phyloP scores from a whole-genome alignment of 2,329 filamentous ascomycete species.

The Myriosclerotinia duriaeana region DNA sequence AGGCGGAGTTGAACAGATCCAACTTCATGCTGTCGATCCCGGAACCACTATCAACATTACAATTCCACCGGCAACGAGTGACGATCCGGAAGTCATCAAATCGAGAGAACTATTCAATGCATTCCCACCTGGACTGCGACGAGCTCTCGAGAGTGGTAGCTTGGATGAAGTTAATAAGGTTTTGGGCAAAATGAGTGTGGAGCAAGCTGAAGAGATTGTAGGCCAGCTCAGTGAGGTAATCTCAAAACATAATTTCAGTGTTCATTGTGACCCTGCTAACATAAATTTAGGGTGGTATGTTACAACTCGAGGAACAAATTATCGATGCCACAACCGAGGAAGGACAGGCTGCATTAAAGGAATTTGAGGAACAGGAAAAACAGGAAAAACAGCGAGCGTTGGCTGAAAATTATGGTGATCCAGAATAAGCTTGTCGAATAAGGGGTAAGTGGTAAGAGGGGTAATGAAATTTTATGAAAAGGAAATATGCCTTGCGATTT shows the following conservation, averaged over 20 bases:
- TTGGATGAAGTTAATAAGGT: conserved; percentile 88
- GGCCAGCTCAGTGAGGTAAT: conserved; percentile 71
- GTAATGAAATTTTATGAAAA: conserved; percentile 1
- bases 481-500: background rate
- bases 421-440: conserved; percentile 36
- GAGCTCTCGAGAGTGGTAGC: conserved; percentile 82
- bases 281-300: conserved; percentile 65
- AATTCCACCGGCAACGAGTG: conserved; percentile 68
- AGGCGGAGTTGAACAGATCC: conserved; percentile 88
- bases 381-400: conserved; percentile 44
- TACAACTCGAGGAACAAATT: conserved; percentile 88
- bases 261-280: conserved; percentile 11
- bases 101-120: conserved; percentile 76
- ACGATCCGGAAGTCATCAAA: conserved; percentile 62
- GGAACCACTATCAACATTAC: conserved; percentile 87
- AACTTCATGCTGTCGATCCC: conserved; percentile 93
- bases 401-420: conserved; percentile 40
- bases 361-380: conserved; percentile 64
- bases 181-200: conserved; percentile 81
- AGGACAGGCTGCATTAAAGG: conserved; percentile 73
- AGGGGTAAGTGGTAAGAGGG: background rate
- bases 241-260: conserved; percentile 17
- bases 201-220: conserved; percentile 83
- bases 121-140: conserved; percentile 78
- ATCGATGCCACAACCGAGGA: conserved; percentile 93